Conservation (phyloP, 805 yeast genomes). For the Hanseniaspora guilliermondii region DNA sequence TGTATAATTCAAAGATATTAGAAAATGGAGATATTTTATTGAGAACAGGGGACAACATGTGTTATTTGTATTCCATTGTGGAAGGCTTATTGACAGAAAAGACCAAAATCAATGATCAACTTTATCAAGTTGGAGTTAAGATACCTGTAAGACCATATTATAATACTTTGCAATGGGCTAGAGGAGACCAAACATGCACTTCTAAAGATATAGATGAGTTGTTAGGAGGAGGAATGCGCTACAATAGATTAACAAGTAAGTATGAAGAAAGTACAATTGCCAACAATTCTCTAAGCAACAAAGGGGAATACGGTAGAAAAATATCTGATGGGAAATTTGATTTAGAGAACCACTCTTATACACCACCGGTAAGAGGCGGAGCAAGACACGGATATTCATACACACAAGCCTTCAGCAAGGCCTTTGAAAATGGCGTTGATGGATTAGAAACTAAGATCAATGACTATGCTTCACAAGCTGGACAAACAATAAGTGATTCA, state of each 20-base stretch:
- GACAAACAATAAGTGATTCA: constrained; percentile 42
- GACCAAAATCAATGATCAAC: constrained; percentile 33
- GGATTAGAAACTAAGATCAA: constrained; percentile 42
- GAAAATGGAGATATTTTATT: constrained; percentile 47
- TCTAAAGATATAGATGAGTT: constrained; percentile 49
- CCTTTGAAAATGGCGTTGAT: constrained; percentile 42
- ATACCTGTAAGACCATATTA: constrained; percentile 73
- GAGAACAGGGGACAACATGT: constrained; percentile 44
- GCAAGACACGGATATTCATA: constrained; percentile 33
- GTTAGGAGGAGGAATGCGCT: constrained; percentile 58
- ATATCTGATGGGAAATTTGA: constrained; percentile 16
- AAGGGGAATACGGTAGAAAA: constrained; percentile 14
- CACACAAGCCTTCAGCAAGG: constrained; percentile 30
- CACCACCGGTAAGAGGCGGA: constrained; percentile 36
- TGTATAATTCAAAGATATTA: constrained; percentile 35
- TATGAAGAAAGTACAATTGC: constrained; percentile 50
- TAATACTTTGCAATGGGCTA: constrained; percentile 73
- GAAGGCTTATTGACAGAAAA: constrained; percentile 29
- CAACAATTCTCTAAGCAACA: constrained; percentile 25
- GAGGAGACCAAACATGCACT: constrained; percentile 55
- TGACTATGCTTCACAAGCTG: constrained; percentile 44
- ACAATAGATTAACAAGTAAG: constrained; percentile 41
- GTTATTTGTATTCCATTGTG: constrained; percentile 39
- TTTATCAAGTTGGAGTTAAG: constrained; percentile 56
- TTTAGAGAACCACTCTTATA: constrained; percentile 29